Evolutionary conservation across 129 eudicot genomes (phyloP).

Genomic region (Silybum marianum): DNA sequence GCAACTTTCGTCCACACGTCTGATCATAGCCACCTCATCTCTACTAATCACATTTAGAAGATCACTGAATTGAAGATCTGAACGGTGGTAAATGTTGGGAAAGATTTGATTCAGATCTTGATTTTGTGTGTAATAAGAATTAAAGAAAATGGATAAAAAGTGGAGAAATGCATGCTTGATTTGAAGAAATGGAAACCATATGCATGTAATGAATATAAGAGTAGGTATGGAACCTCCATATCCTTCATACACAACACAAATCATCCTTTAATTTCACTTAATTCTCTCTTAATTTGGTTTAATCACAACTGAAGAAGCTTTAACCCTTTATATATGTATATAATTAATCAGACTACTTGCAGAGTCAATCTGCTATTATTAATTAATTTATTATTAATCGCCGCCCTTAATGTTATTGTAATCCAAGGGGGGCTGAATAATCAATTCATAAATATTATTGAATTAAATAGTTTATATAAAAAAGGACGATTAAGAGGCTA

Average conservation of each 20-base stretch:
- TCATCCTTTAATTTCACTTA: conserved; percentile 16
- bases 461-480: not conserved
- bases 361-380: conserved; percentile 6
- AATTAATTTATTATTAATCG: not conserved
- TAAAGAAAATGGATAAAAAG: conserved; percentile 14
- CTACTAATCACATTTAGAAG: conserved; percentile 3
- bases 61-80: conserved; percentile 21
- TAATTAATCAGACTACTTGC: conserved; percentile 2
- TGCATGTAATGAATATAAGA: conserved; percentile 40
- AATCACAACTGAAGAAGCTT: conserved; percentile 12
- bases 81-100: conserved; percentile 27
- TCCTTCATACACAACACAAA: conserved; percentile 40
- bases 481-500: conserved; percentile 23
- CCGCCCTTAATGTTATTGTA: conserved; percentile 6
- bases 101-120: not conserved
- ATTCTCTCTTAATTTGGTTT: not conserved
- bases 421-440: conserved; percentile 27
- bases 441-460: conserved; percentile 10
- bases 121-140: not conserved
- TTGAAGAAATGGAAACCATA: conserved; percentile 44
- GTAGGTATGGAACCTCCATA: conserved; percentile 36
- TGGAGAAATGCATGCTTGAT: conserved; percentile 30
- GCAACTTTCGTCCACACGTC: conserved; percentile 43
- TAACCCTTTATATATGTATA: conserved; percentile 12
- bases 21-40: not conserved